A percentile compares a stretch with the other conserved stretches of the same genome.
phyloP scores from a whole-genome alignment of 805 yeast species.

The Ogataea siamensis region DNA sequence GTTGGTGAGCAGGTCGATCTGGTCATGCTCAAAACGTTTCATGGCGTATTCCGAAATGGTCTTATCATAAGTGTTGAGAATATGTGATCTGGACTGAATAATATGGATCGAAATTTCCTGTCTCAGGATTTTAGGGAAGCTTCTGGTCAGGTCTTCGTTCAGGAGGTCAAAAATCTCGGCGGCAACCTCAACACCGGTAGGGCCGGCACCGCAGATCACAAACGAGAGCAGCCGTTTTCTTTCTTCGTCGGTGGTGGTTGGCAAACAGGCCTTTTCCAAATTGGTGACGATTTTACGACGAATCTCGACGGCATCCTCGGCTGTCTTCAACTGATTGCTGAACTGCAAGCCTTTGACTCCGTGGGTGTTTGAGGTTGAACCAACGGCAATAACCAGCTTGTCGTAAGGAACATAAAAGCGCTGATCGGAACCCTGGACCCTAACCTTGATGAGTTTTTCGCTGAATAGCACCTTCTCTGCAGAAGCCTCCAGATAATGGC shows the following conservation, averaged over 20 bases:
- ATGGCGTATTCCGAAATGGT: conserved; percentile 63
- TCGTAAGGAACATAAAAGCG: conserved; percentile 72
- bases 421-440: conserved; percentile 40
- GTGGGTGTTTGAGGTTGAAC: conserved; percentile 66
- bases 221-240: conserved; percentile 59
- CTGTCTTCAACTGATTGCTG: conserved; percentile 62
- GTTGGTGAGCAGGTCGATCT: conserved; percentile 60
- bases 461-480: conserved; percentile 59
- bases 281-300: conserved; percentile 53
- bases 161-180: conserved; percentile 67
- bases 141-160: conserved; percentile 58
- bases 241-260: conserved; percentile 62
- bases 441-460: conserved; percentile 57
- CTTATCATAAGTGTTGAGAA: conserved; percentile 66
- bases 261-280: conserved; percentile 62
- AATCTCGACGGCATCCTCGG: conserved; percentile 59
- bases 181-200: conserved; percentile 73
- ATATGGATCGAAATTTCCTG: conserved; percentile 66
- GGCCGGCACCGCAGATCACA: conserved; percentile 74
- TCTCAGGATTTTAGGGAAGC: conserved; percentile 58
- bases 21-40: conserved; percentile 59
- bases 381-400: conserved; percentile 65
- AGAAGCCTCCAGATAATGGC: conserved; percentile 61
- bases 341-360: conserved; percentile 68
- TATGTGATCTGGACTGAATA: conserved; percentile 66